Evolutionary conservation across 2,329 filamentous ascomycete genomes (phyloP), one percentile per base, ranked within the genome.

Genomic region (Pseudocercospora crystallina): DNA sequence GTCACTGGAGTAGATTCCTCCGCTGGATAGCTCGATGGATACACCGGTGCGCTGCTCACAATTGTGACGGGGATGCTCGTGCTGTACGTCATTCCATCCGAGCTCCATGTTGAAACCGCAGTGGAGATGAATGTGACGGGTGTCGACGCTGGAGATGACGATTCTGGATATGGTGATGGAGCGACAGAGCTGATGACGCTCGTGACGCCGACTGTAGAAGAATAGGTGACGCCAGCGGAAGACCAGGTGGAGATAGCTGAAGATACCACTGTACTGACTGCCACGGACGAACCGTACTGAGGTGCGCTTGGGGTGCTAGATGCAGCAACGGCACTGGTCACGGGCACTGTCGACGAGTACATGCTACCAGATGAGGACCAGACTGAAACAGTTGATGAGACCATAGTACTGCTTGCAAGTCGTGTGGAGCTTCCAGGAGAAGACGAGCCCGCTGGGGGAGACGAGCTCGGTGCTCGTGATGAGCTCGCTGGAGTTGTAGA

Each of bases 1-100:
- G 41, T 50, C 14, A 29, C 7, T 15, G 33, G 11, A 10, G 13
- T 13, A 8, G 43, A 38, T 20, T 20, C 31, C 10, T 31, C 35
- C 15, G 8, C 33, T 7, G 32, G 26, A 5, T 32, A 13, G 13
- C 35, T n/a, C 2, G 35, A 29, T 30, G 13, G 32, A 31, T 39
- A 35, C 26, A 34, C 36, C 8, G 13, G 38, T 8, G 49, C 17
- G 14, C 35, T 47, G 5, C 38, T 46, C 9, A 35, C 40, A 40
- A 39, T 50, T 11, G 41, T 40, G 40, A 44, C 12, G 4, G 39
- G 35, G 29, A 44, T 32, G 11, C 40, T n/a, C 7, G 47, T 32
- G 41, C 40, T 50, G 17, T 43, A 45, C 5, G 35, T 45, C 26
- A 39, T 31, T 29, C 47, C 41, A n/a, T 30, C 32, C 17, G 47